Evolutionary conservation across 2,329 filamentous ascomycete species (phyloP).

Genomic region (Microcera coccophila): DNA sequence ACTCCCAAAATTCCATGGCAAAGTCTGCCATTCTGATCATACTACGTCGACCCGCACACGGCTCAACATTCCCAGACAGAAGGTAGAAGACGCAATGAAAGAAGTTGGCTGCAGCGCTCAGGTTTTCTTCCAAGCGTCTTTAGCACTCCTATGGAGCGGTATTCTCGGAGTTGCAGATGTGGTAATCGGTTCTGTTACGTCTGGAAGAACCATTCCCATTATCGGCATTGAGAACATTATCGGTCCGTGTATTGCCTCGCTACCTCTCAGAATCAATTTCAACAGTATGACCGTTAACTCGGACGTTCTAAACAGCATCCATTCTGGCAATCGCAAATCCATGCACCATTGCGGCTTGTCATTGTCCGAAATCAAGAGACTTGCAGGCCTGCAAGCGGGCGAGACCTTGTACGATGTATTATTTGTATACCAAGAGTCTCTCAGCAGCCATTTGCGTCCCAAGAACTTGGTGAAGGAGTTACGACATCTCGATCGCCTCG

Average conservation of each 20-base stretch:
- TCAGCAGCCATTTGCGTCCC: constrained; percentile 36
- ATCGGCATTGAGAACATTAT: constrained; percentile 66
- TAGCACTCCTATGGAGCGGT: constrained; percentile 61
- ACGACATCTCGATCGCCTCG: constrained; percentile 65
- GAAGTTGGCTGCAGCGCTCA: constrained; percentile 56
- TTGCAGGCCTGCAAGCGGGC: constrained; percentile 50
- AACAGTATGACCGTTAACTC: constrained; percentile 46
- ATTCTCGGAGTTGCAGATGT: constrained; percentile 65
- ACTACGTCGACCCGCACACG: constrained; percentile 11
- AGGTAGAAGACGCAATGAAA: constrained; percentile 33
- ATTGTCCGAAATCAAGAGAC: constrained; percentile 65
- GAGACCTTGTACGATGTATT: constrained; percentile 69
- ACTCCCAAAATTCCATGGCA: constrained; percentile 49
- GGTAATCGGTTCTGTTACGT: constrained; percentile 74
- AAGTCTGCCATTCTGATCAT: constrained; percentile 22
- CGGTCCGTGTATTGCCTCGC: constrained; percentile 73
- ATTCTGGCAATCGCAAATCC: constrained; percentile 61
- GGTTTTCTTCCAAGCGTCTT: constrained; percentile 70
- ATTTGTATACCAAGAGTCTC: constrained; percentile 80
- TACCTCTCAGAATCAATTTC: constrained; percentile 67
- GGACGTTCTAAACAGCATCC: constrained; percentile 62
- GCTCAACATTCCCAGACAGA: constrained; percentile 15
- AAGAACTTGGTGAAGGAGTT: constrained; percentile 47
- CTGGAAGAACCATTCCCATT: constrained; percentile 72
- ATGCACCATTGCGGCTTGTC: constrained; percentile 62